A percentile compares a stretch with the other conserved stretches of the same genome.
phyloP scores from a whole-genome alignment of 1,139 yeast species.

The Candida dubliniensis region DNA sequence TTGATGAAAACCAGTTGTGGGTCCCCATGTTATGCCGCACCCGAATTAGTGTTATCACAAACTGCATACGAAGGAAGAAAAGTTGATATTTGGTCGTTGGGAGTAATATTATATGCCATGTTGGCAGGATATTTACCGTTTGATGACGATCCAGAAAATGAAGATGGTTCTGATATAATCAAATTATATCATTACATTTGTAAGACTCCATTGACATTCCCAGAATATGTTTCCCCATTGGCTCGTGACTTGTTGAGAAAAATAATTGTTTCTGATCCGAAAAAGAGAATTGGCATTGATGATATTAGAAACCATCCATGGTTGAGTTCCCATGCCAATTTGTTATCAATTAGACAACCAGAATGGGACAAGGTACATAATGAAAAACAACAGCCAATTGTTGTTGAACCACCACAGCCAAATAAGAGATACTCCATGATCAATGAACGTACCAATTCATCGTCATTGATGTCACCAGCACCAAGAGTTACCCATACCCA shows the following conservation, averaged over 20 bases:
- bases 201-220: conserved; percentile 87
- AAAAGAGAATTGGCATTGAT: conserved; percentile 64
- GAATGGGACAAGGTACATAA: conserved; percentile 79
- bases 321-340: conserved; percentile 78
- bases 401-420: conserved; percentile 12
- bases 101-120: conserved; percentile 95
- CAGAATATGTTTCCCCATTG: conserved; percentile 87
- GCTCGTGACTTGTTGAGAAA: conserved; percentile 88
- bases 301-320: conserved; percentile 83
- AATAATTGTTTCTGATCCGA: conserved; percentile 86
- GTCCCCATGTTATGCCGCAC: conserved; percentile 98
- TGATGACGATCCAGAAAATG: conserved; percentile 96
- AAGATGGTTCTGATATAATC: conserved; percentile 93
- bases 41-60: conserved; percentile 88
- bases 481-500: conserved; percentile 6
- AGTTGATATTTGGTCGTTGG: conserved; percentile 97
- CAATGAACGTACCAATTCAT: conserved; percentile 42
- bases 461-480: conserved; percentile 30
- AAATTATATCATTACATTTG: conserved; percentile 90
- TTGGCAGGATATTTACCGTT: conserved; percentile 95
- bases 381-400: conserved; percentile 24
- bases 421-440: conserved; percentile 49
- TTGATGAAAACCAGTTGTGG: conserved; percentile 97
- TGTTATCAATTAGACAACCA: conserved; percentile 77
- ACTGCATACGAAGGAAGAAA: conserved; percentile 90